Evolutionary conservation across 2,329 filamentous ascomycete species (phyloP), one percentile per base, ranked within the genome.

Genomic region (Pezicula carpinea): DNA sequence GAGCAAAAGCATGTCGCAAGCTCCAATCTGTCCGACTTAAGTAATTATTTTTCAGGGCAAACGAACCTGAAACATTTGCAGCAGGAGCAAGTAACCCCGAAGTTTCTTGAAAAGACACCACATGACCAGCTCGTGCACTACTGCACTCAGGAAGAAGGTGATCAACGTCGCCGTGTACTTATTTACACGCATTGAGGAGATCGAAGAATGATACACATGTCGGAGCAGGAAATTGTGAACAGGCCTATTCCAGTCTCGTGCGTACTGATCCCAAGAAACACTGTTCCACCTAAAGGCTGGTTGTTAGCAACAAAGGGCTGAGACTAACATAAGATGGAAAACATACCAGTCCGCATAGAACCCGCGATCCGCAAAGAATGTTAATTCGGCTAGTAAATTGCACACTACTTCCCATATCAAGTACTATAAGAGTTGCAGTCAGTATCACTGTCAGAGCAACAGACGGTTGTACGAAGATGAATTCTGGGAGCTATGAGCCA

Each of bases 31-130:
- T 29, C 26, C 13, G 26, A 11, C 1, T 29, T 29, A 10, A 29
- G 13, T 1, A 29, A 6, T 10, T 8, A 6, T 4, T 6, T 11
- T 29, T 11, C 13, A 10, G 4, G 6, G 4, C 10, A 10, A 29
- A 29, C 26, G 8, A 10, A 29, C 26, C 26, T 92, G 87, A 53
- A 74, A 74, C 77, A 92, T 81, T 63, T 91, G 87, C 58, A 87
- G 66, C n/a, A 80, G 68, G 18, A 90, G 76, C 39, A 90, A 66
- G 57, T 90, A 90, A 0, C 86, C 86, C 33, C 86, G 71, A 8
- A 90, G 72, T 65, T 89, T 89, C 64, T 84, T 85, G 64, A 91
- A 91, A 29, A 91, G 72, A 55, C 86, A 87, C 71, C 83, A 85
- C 87, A 90, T 90, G 59, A 89, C 76, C 39, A 90, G 69, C 64